Evolutionary conservation across 1,284 basidiomycete genomes (phyloP), one percentile per base, ranked within the genome.

Genomic region (Pascua sp.): DNA sequence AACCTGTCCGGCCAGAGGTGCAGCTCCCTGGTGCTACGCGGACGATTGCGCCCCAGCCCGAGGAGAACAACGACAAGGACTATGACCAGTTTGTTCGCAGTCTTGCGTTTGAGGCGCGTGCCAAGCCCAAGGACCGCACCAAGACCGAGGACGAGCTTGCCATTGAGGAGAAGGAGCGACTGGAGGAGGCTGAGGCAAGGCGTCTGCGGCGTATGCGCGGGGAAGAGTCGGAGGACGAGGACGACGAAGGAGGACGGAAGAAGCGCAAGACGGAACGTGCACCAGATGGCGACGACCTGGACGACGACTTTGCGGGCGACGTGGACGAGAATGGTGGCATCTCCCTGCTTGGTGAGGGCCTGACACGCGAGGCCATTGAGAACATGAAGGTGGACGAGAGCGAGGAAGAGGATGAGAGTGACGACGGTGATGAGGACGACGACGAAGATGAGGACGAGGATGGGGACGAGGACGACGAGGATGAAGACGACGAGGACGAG

Each of bases 101-200:
- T 65, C 84, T 99, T 38, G 94, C 89, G 0, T 96, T 94, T 68
- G 96, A 98, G 58, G 86, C 89, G 64, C 85, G 96, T 4, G 90
- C 95, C 9, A 90, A 94, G 69, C 91, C 96, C 1, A 96, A 93
- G 71, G 91, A 99, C 72, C 81, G 96, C 55, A 91, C 92, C 43
- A 98, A 97, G 80, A 96, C 94, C 0, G 95, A 96, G 68, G 93
- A 95, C 66, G 96, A 99, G 73, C 69, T 91, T 12, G 94, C 92
- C 1, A 67, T 88, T 55, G 93, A 96, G 64, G 90, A 91, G 71
- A 94, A 91, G 66, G 88, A 92, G 67, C 81, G 84, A 2, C 79
- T 98, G 49, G 88, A 94, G 77, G 87, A 86, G 70, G 90, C 90
- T 0, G 96, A 99, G 78, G 82, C 83, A 61, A 84, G 82, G 65